phyloP scores from a whole-genome alignment of 2,329 filamentous ascomycete genomes.

The Cercospora canescens region DNA sequence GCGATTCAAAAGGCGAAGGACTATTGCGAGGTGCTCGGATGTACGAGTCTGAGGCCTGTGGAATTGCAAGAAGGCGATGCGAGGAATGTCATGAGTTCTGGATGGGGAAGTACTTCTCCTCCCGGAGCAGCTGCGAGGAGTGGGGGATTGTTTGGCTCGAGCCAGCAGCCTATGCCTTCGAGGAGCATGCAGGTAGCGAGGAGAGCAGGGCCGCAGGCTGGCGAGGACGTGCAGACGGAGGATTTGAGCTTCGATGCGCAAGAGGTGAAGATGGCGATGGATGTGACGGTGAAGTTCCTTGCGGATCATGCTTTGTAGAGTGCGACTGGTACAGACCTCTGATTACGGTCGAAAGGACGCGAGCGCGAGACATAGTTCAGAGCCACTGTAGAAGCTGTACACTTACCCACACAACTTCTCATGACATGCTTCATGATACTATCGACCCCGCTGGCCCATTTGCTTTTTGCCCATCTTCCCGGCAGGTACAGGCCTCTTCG shows the following conservation, averaged over 20 bases:
- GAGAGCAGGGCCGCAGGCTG: neutral
- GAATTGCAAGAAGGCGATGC: constrained; percentile 21
- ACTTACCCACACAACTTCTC: neutral
- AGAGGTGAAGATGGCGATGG: constrained; percentile 25
- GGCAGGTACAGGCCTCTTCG: constrained; percentile 28
- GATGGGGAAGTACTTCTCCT: neutral
- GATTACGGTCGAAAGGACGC: neutral
- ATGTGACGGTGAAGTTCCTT: constrained; percentile 26
- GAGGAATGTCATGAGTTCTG: constrained; percentile 2
- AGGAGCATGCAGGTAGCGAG: neutral
- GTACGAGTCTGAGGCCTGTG: constrained; percentile 18
- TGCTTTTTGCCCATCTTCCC: constrained; percentile 36
- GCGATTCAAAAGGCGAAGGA: constrained; percentile 26
- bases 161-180: neutral
- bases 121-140: neutral
- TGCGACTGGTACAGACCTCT: neutral
- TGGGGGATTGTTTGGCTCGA: neutral
- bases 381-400: constrained; percentile 1
- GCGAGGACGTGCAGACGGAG: constrained; percentile 6
- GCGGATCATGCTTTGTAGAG: constrained; percentile 17
- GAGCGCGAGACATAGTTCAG: neutral
- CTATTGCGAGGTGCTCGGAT: constrained; percentile 25
- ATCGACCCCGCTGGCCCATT: constrained; percentile 27
- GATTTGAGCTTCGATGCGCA: constrained; percentile 27
- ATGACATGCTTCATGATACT: neutral